Evolutionary conservation across 176 grass and related monocot species (phyloP).

Genomic region (Eragrostis curvula): DNA sequence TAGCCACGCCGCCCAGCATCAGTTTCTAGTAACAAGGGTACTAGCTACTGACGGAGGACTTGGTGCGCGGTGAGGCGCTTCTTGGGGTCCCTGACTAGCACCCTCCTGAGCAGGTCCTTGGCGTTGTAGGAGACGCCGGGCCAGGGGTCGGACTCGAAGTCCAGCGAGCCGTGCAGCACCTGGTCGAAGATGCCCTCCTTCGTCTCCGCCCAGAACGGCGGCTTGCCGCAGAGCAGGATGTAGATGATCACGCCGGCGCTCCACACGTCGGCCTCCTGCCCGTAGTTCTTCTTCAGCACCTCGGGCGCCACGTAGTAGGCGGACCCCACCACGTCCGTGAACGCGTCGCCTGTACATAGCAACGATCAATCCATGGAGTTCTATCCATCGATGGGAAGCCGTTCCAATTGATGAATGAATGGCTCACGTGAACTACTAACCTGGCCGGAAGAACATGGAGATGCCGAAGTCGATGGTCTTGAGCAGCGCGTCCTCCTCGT

Average conservation of each 20-base stretch:
- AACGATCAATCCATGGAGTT: not conserved
- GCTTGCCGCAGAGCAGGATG: conserved; percentile 57
- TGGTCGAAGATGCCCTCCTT: conserved; percentile 64
- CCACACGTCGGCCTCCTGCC: conserved; percentile 61
- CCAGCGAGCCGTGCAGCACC: conserved; percentile 53
- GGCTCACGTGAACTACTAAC: too few relatives aligned
- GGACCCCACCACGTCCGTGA: conserved; percentile 55
- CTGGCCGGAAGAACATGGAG: conserved; percentile 68
- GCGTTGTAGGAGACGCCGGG: conserved; percentile 42
- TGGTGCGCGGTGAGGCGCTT: conserved; percentile 49
- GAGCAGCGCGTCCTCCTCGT: conserved; percentile 49
- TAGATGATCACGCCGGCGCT: conserved; percentile 54
- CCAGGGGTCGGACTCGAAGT: conserved; percentile 60
- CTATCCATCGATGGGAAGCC: too few relatives aligned
- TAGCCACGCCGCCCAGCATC: too few relatives aligned
- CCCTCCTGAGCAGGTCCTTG: conserved; percentile 55
- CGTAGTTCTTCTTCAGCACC: conserved; percentile 54
- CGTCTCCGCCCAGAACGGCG: conserved; percentile 63
- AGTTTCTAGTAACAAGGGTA: too few relatives aligned
- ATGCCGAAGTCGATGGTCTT: conserved; percentile 66
- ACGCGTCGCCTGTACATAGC: conserved; percentile 41
- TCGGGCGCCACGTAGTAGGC: conserved; percentile 63
- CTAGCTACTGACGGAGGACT: conserved; percentile 59
- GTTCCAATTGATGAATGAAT: too few relatives aligned
- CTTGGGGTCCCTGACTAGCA: conserved; percentile 57